Evolutionary conservation across 2,329 filamentous ascomycete genomes (phyloP), one percentile per base, ranked within the genome.

Genomic region (Scedosporium dehoogii): DNA sequence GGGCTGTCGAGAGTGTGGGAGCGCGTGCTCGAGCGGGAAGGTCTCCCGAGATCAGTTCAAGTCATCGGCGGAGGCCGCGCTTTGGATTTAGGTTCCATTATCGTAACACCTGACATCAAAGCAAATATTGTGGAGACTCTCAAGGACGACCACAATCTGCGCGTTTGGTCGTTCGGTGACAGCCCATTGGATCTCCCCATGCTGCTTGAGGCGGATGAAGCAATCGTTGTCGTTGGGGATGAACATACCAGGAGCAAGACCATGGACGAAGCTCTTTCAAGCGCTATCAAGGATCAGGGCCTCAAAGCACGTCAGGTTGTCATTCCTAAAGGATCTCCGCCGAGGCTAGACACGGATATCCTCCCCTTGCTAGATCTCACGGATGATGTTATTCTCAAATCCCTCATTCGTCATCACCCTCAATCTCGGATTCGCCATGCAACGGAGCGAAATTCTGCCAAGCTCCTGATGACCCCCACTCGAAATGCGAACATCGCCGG

Each of bases 161-260:
- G 55, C 77, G 79, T 86, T 18, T 79, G 74, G 69, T 85, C 82
- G 0, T 84, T 88, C 66, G 84, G 85, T n/a, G 84, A 87, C 66
- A 84, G 84, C 65, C 75, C 75, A 0, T 64, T 86, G 6, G 85
- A 88, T 65, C 46, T 88, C 18, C 70, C 73, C 0, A 88, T 88
- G 85, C 65, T 88, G 12, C 65, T 64, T 2, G 66, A 71, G 41
- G 85, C 85, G 0, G 70, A 87, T 65, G 63, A 79, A 62, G 80
- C 83, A 0, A 68, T 85, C 44, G 75, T 88, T 3, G 77, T 88
- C 0, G 81, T 84, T 2, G 81, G 82, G 0, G 70, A 80, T 0
- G 69, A 79, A 65, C 4, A 65, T 0, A 69, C 58, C 0, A 75
- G 82, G 60, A 86, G 81, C 69, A 77, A 74, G 44, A 75, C 71